These are phyloP conservation scores for Leishmania gerbilli DNA, from an alignment of 208 protist genomes.

Conservation along the genomic window DNA sequence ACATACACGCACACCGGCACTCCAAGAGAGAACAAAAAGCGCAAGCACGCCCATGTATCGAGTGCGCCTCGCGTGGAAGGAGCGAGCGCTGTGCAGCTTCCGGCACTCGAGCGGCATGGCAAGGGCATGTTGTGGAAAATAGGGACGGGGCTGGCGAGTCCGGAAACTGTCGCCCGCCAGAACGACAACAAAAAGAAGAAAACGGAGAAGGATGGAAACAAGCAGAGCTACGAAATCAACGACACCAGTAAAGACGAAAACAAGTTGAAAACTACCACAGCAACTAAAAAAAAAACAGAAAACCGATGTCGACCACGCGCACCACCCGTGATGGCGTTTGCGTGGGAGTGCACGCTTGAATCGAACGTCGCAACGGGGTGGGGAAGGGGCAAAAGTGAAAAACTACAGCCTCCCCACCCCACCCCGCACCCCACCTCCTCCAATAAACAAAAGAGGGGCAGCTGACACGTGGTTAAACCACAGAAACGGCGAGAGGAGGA, in stretches of 20 bases:
- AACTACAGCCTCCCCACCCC: too few species aligned
- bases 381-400: neutral
- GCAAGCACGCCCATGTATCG: neutral
- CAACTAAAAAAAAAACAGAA: conserved; percentile 6
- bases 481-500: conserved; percentile 2
- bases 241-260: neutral
- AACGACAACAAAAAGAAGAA: neutral
- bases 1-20: neutral
- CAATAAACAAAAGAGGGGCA: neutral
- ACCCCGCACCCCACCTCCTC: too few species aligned
- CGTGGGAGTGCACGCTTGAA: neutral
- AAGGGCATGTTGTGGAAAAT: neutral
- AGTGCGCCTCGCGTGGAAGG: neutral
- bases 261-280: neutral
- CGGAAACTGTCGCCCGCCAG: neutral
- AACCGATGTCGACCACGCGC: neutral
- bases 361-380: neutral
- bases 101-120: neutral
- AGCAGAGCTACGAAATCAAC: neutral
- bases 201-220: neutral
- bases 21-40: neutral
- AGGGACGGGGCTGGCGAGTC: neutral
- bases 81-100: neutral
- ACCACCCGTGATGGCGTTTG: neutral
- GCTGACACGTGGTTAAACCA: neutral